phyloP scores from a whole-genome alignment of 2,329 filamentous ascomycete species.

The Fusarium citri region DNA sequence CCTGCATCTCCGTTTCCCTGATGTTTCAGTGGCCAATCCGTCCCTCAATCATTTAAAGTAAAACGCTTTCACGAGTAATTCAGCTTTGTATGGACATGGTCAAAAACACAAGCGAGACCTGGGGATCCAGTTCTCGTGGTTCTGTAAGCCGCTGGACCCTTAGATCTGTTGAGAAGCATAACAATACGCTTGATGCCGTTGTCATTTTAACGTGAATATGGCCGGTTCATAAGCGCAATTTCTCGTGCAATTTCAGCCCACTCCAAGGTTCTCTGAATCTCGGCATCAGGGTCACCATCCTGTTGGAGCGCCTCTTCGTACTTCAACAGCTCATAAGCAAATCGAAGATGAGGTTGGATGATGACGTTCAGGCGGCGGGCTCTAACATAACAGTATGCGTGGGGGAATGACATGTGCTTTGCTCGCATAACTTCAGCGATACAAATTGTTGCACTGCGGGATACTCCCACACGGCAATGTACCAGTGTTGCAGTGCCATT shows the following conservation, averaged over 20 bases:
- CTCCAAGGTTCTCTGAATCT: constrained; percentile 81
- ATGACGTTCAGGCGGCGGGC: constrained; percentile 95
- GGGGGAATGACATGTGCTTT: constrained; percentile 82
- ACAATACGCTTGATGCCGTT: not conserved
- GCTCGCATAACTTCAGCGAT: constrained; percentile 98
- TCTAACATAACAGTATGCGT: constrained; percentile 95
- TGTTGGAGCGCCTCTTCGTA: constrained; percentile 86
- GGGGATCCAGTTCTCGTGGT: not conserved
- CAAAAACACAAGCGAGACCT: not conserved
- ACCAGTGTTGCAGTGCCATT: constrained; percentile 89
- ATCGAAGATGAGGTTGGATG: constrained; percentile 94
- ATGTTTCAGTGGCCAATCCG: not conserved
- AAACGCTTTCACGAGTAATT: not conserved
- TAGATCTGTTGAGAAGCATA: not conserved
- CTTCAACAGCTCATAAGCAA: constrained; percentile 93
- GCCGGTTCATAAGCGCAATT: constrained; percentile 95
- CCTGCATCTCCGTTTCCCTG: constrained; percentile 1
- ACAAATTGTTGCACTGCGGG: constrained; percentile 94
- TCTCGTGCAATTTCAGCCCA: constrained; percentile 91
- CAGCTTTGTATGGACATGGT: not conserved
- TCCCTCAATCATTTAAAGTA: not conserved
- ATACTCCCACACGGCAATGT: constrained; percentile 96
- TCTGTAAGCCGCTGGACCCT: not conserved
- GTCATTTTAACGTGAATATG: constrained; percentile 76
- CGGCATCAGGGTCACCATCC: constrained; percentile 58